These are phyloP conservation scores for Raddia guianensis DNA, from an alignment of 176 grass and related monocot species.

Conservation along the genomic window DNA sequence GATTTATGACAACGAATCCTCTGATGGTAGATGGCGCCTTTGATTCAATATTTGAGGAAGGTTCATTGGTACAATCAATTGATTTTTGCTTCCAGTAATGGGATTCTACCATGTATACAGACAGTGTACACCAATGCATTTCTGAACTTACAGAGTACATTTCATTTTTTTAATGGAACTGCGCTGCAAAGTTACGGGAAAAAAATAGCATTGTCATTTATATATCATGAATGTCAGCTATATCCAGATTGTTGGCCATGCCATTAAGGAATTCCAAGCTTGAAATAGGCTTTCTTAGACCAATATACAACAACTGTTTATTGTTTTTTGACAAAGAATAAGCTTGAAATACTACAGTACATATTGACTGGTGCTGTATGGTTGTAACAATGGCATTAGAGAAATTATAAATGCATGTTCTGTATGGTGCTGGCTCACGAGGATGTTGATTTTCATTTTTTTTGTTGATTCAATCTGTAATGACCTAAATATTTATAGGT, in stretches of 20 bases:
- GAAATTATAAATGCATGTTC: no score
- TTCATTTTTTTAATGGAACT: not conserved
- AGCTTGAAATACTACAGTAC: no score
- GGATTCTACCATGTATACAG: not conserved
- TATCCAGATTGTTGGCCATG: no score
- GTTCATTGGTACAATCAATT: not conserved
- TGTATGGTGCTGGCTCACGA: no score
- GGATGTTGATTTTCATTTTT: no score
- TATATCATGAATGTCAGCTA: no score
- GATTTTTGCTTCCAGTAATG: not conserved
- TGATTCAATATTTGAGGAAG: not conserved
- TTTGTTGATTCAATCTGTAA: no score
- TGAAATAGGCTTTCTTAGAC: not conserved
- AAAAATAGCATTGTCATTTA: not conserved
- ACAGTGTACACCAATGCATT: not conserved
- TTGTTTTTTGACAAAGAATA: no score
- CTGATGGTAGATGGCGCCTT: not conserved
- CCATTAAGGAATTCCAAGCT: not conserved
- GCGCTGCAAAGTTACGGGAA: not conserved
- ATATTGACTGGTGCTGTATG: no score
- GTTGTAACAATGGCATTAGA: no score
- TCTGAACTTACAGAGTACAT: not conserved
- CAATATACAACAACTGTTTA: no score
- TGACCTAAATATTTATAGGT: no score
- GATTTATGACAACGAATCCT: not conserved